Conservation (phyloP, 2,329 filamentous ascomycete genomes). For the Colletotrichum gigasporum region DNA sequence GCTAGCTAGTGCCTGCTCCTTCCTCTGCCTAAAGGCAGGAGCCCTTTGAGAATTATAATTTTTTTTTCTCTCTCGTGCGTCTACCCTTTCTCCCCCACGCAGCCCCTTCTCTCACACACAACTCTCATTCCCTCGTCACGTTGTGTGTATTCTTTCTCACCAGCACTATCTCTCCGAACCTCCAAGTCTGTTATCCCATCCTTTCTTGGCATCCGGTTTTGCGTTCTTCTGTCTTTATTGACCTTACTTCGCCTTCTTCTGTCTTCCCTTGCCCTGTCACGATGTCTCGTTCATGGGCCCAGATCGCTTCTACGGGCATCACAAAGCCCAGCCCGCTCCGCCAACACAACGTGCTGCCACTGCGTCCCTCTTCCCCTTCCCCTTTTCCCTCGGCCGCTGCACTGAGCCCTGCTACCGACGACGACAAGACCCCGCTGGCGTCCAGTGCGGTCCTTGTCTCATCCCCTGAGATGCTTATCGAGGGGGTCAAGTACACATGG, state of each 20-base stretch:
- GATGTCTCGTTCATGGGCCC: slow-evolving; percentile 15
- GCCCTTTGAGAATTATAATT: background rate
- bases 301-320: background rate
- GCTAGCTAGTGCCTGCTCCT: background rate
- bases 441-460: background rate
- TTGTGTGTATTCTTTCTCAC: too few species aligned
- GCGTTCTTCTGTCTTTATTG: too few species aligned
- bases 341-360: background rate
- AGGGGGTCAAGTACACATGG: background rate
- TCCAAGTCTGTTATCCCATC: too few species aligned
- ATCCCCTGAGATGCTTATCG: background rate
- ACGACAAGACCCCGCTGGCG: too few species aligned
- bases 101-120: background rate
- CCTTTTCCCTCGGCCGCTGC: too few species aligned
- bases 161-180: too few species aligned
- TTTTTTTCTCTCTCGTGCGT: background rate
- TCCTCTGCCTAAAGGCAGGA: background rate
- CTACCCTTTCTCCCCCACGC: background rate
- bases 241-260: background rate
- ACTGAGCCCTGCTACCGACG: too few species aligned
- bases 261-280: background rate
- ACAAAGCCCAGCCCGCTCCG: background rate
- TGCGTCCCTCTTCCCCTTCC: background rate
- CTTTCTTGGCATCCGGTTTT: too few species aligned
- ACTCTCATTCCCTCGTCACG: too few species aligned